Percentiles rank a stretch among this genome's conserved stretches.
Evolutionary conservation across 495 filamentous ascomycete species (phyloP).

Genomic region (Penicillium paxilli): DNA sequence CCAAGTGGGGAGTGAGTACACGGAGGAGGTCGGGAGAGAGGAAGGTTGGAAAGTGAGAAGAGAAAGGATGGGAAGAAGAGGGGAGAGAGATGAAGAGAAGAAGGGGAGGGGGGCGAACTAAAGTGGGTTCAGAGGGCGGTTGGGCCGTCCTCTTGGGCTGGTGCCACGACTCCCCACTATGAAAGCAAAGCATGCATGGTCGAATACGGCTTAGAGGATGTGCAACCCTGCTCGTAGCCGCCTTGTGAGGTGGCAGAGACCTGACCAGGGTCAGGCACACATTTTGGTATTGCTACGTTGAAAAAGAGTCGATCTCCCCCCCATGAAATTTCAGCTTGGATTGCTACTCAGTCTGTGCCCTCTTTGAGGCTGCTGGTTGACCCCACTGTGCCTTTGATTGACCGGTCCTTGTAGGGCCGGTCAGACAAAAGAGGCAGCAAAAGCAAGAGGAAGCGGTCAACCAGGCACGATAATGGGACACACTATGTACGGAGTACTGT

Average conservation of each 20-base stretch:
- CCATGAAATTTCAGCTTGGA: conserved; percentile 17
- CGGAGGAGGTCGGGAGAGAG: conserved; percentile 4
- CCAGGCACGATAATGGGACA: background rate
- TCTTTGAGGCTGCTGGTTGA: conserved; percentile 9
- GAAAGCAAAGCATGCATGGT: conserved; percentile 34
- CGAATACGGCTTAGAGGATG: conserved; percentile 38
- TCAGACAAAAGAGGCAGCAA: background rate
- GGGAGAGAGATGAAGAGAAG: conserved; percentile 7
- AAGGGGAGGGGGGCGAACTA: conserved; percentile 20
- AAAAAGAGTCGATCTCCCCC: conserved; percentile 21
- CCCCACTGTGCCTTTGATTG: conserved; percentile 12
- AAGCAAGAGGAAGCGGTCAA: conserved; percentile 9
- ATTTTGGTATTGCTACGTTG: background rate
- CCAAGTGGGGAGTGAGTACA: conserved; percentile 1
- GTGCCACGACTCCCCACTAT: conserved; percentile 47
- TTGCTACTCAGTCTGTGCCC: conserved; percentile 28
- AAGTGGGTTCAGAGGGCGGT: conserved; percentile 35
- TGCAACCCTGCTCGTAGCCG: conserved; percentile 20
- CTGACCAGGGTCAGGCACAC: conserved; percentile 4
- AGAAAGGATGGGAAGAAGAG: conserved; percentile 19
- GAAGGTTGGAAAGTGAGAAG: conserved; percentile 16
- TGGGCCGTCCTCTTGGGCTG: conserved; percentile 45
- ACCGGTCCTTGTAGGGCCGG: conserved; percentile 3
- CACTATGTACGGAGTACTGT: no score
- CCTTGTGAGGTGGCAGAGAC: conserved; percentile 1